These are phyloP conservation scores for Russula ochroleuca DNA, from an alignment of 768 basidiomycete species.

Conservation along the genomic window DNA sequence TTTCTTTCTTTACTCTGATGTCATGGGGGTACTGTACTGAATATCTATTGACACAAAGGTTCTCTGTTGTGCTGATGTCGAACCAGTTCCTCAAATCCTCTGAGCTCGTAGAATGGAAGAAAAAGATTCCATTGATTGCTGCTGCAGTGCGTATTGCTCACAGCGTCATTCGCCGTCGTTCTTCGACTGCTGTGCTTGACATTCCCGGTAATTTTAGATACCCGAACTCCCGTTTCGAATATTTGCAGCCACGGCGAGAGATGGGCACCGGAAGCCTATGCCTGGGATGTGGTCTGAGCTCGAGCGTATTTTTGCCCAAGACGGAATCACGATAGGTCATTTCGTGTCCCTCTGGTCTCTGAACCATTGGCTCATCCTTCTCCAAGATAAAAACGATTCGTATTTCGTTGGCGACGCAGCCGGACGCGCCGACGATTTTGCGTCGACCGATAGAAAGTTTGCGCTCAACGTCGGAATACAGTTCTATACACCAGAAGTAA, in stretches of 20 bases:
- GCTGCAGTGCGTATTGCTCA: slow-evolving; percentile 43
- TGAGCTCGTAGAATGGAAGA: slow-evolving; percentile 62
- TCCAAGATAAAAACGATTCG: slow-evolving; percentile 56
- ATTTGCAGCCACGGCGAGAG: slow-evolving; percentile 70
- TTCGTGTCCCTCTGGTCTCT: background rate
- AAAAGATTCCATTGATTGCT: slow-evolving; percentile 68
- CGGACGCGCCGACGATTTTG: slow-evolving; percentile 72
- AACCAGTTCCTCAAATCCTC: slow-evolving; percentile 64
- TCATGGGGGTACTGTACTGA: background rate
- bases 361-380: background rate
- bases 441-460: slow-evolving; percentile 81
- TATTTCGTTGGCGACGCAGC: slow-evolving; percentile 92
- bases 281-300: slow-evolving; percentile 81
- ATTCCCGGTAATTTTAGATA: slow-evolving; percentile 42
- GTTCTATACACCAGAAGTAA: slow-evolving; percentile 84
- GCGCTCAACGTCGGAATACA: slow-evolving; percentile 68
- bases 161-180: background rate
- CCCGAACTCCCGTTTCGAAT: slow-evolving; percentile 69
- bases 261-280: slow-evolving; percentile 81
- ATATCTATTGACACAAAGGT: slow-evolving; percentile 40
- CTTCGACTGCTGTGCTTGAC: slow-evolving; percentile 7
- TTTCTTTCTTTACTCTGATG: background rate
- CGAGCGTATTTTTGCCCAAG: slow-evolving; percentile 53
- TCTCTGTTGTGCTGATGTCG: slow-evolving; percentile 69
- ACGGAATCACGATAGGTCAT: slow-evolving; percentile 62